phyloP scores from a whole-genome alignment of 805 yeast species.

The Vanderwaltozyma yarrowii region DNA sequence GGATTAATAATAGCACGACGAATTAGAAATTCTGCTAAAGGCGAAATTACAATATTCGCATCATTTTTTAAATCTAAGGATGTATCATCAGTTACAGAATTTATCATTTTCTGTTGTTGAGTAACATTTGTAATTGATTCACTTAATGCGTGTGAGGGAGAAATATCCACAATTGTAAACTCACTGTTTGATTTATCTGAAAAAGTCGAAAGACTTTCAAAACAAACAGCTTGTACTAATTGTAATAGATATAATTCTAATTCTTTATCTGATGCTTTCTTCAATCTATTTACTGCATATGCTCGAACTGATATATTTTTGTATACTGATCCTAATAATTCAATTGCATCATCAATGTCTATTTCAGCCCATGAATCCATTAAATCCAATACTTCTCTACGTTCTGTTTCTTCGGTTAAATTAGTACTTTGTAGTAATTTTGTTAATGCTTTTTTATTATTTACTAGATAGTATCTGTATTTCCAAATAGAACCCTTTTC shows the following conservation, averaged over 20 bases:
- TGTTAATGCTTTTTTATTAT: conserved; percentile 56
- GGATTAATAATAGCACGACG: conserved; percentile 57
- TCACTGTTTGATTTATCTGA: conserved; percentile 27
- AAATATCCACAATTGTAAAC: conserved; percentile 31
- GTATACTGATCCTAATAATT: conserved; percentile 70
- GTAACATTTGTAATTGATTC: too few relatives aligned
- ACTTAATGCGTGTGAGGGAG: not conserved
- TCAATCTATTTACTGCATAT: conserved; percentile 79
- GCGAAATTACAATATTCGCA: conserved; percentile 34
- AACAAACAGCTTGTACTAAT: conserved; percentile 82
- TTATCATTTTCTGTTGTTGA: not conserved
- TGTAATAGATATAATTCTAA: conserved; percentile 75
- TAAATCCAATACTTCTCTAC: conserved; percentile 65
- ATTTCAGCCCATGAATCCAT: conserved; percentile 64
- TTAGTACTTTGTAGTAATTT: conserved; percentile 81
- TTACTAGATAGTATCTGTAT: conserved; percentile 70
- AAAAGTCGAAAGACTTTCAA: conserved; percentile 39
- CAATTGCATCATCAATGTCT: conserved; percentile 78
- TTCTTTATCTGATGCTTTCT: conserved; percentile 70
- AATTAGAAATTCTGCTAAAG: conserved; percentile 65
- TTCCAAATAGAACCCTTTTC: conserved; percentile 88
- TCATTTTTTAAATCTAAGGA: not conserved
- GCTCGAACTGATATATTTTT: conserved; percentile 64
- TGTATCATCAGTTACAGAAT: not conserved
- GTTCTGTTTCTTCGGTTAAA: conserved; percentile 78